These are phyloP conservation scores for Hymenoscyphus scutula DNA, from an alignment of 2,329 filamentous ascomycete genomes.

Conservation along the genomic window DNA sequence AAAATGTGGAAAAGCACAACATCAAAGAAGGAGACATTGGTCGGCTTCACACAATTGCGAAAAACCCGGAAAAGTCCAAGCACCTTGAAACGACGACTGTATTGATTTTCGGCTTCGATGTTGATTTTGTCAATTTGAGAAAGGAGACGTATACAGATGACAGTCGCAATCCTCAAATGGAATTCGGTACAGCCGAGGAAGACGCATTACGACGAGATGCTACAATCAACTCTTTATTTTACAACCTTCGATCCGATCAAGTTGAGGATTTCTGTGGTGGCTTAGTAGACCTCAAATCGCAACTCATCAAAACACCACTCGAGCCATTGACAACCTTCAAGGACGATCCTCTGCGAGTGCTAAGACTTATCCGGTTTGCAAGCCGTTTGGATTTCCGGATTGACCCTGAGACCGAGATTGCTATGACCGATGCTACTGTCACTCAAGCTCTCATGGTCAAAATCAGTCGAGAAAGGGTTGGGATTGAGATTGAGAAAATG, in stretches of 20 bases:
- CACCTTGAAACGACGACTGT: slow-evolving; percentile 91
- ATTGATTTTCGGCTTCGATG: slow-evolving; percentile 78
- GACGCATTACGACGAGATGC: slow-evolving; percentile 88
- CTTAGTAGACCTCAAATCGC: slow-evolving; percentile 67
- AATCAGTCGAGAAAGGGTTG: slow-evolving; percentile 88
- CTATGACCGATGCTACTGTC: slow-evolving; percentile 79
- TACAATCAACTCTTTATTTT: slow-evolving; percentile 94
- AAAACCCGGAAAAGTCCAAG: slow-evolving; percentile 95
- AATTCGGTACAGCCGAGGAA: slow-evolving; percentile 88
- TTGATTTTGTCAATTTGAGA: slow-evolving; percentile 91
- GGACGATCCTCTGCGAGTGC: slow-evolving; percentile 84
- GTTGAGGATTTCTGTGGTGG: slow-evolving; percentile 88
- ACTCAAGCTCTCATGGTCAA: slow-evolving; percentile 76
- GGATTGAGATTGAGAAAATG: slow-evolving; percentile 89
- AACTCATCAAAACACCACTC: slow-evolving; percentile 79
- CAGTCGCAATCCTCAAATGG: slow-evolving; percentile 86
- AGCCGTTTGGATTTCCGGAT: slow-evolving; percentile 80
- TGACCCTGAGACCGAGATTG: slow-evolving; percentile 62
- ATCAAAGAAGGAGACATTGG: slow-evolving; percentile 60
- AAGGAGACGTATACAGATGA: slow-evolving; percentile 90
- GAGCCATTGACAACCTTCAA: slow-evolving; percentile 90
- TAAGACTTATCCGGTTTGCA: slow-evolving; percentile 86
- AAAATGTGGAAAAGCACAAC: slow-evolving; percentile 60
- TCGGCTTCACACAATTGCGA: slow-evolving; percentile 81
- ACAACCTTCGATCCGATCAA: slow-evolving; percentile 75